Conservation (phyloP, 306 rosid species). For the Potentilla sterilis region DNA sequence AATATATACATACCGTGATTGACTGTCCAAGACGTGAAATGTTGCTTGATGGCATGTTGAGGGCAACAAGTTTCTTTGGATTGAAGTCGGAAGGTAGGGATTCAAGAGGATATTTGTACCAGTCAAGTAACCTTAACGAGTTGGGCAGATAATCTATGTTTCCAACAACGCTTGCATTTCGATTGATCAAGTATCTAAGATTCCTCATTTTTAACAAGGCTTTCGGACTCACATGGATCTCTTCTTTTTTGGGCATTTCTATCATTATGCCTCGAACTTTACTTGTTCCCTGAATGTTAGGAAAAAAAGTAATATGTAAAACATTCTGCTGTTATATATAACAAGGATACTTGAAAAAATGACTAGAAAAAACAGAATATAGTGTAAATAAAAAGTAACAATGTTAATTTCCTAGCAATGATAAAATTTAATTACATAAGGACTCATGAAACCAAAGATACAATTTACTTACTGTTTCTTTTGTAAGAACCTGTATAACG, state of each 20-base stretch:
- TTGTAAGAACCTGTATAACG: slow-evolving; percentile 17
- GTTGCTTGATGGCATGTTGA: slow-evolving; percentile 32
- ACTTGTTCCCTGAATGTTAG: slow-evolving; percentile 2
- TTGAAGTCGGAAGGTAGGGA: slow-evolving; percentile 35
- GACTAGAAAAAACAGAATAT: not conserved
- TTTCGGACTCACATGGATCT: slow-evolving; percentile 23
- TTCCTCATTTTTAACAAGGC: slow-evolving; percentile 27
- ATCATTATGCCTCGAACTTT: slow-evolving; percentile 8
- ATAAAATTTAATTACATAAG: not conserved
- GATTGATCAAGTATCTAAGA: slow-evolving; percentile 33
- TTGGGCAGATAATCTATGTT: slow-evolving; percentile 33
- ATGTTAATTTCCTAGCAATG: not conserved
- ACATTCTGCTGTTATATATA: no score
- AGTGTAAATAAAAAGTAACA: no score
- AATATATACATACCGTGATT: not conserved
- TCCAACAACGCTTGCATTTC: slow-evolving; percentile 30
- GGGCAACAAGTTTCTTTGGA: slow-evolving; percentile 35
- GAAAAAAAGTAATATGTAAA: not conserved
- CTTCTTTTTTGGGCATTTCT: slow-evolving; percentile 12
- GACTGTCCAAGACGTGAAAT: slow-evolving; percentile 13
- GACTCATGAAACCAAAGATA: not conserved
- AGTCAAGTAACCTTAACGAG: slow-evolving; percentile 38
- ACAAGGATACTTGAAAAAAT: not conserved
- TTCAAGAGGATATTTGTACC: slow-evolving; percentile 36
- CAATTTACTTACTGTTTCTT: slow-evolving; percentile 3